A percentile compares a stretch with the other conserved stretches of the same genome.
phyloP scores from a whole-genome alignment of 2,329 filamentous ascomycete species.

The Bimuria novae-zelandiae region DNA sequence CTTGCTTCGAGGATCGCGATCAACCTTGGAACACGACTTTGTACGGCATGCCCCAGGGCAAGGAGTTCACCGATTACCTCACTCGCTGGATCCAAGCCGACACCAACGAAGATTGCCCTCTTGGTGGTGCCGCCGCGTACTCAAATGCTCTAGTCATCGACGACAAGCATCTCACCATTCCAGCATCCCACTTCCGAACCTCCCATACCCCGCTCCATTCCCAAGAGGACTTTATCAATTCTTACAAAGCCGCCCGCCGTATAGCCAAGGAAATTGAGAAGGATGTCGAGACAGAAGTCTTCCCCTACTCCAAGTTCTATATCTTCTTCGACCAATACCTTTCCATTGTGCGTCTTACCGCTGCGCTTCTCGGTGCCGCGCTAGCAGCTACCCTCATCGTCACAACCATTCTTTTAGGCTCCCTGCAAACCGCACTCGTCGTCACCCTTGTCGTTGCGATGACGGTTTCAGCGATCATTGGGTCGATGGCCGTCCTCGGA shows the following conservation, averaged over 20 bases:
- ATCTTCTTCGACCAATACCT: conserved; percentile 99
- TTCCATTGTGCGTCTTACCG: conserved; percentile 79
- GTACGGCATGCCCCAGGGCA: conserved; percentile 85
- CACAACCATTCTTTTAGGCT: conserved; percentile 80
- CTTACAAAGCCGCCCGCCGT: conserved; percentile 85
- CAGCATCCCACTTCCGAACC: conserved; percentile 89
- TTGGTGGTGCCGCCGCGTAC: conserved; percentile 88
- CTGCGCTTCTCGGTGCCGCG: conserved; percentile 77
- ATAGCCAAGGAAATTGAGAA: conserved; percentile 77
- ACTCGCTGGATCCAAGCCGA: conserved; percentile 80
- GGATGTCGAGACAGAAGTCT: conserved; percentile 77
- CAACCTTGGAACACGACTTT: conserved; percentile 90
- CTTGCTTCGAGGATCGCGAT: conserved; percentile 78
- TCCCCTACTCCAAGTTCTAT: conserved; percentile 97
- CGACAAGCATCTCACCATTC: conserved; percentile 66
- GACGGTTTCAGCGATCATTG: conserved; percentile 92
- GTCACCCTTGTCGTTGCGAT: conserved; percentile 88
- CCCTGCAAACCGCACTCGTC: conserved; percentile 76
- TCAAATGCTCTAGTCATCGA: conserved; percentile 82
- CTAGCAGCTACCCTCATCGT: conserved; percentile 84
- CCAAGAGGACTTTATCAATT: conserved; percentile 90
- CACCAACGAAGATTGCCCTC: conserved; percentile 80
- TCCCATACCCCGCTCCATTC: conserved; percentile 84
- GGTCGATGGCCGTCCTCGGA: conserved; percentile 85
- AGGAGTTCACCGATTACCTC: conserved; percentile 88